Evolutionary conservation across 306 rosid species (phyloP).

Genomic region (Casuarina cunninghamiana): DNA sequence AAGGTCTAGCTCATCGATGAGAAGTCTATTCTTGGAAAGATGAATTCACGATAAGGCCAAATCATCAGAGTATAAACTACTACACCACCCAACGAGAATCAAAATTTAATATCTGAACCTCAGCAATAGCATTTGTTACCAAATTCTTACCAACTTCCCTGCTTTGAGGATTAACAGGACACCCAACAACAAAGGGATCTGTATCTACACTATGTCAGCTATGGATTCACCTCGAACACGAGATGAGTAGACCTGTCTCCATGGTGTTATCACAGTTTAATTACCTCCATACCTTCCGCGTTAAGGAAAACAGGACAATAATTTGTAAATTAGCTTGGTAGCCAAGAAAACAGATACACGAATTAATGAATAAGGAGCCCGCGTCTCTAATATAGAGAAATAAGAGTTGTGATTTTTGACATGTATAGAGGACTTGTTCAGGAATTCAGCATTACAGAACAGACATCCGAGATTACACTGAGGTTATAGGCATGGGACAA

Average conservation of each 20-base stretch:
- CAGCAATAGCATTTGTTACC: background rate
- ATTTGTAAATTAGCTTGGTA: conserved; percentile 10
- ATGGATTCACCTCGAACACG: background rate
- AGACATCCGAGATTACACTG: conserved; percentile 4
- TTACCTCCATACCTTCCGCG: background rate
- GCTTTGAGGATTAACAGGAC: background rate
- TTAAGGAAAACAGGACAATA: background rate
- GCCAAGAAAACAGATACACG: conserved; percentile 8
- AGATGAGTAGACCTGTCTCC: conserved; percentile 2
- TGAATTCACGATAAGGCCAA: conserved; percentile 10
- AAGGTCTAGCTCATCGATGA: background rate
- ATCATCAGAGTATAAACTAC: background rate
- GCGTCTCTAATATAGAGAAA: background rate
- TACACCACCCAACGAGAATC: background rate
- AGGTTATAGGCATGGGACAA: background rate
- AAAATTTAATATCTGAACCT: conserved; percentile 1
- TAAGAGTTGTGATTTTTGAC: background rate
- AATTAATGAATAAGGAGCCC: background rate
- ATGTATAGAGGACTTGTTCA: too few species aligned
- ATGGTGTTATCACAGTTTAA: background rate
- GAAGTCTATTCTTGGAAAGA: background rate
- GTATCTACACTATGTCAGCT: background rate
- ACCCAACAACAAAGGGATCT: background rate
- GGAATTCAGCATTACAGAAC: conserved; percentile 5
- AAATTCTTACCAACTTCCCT: conserved; percentile 1